phyloP scores from a whole-genome alignment of 176 grass and related monocot genomes.

The Oryza glumipatula region DNA sequence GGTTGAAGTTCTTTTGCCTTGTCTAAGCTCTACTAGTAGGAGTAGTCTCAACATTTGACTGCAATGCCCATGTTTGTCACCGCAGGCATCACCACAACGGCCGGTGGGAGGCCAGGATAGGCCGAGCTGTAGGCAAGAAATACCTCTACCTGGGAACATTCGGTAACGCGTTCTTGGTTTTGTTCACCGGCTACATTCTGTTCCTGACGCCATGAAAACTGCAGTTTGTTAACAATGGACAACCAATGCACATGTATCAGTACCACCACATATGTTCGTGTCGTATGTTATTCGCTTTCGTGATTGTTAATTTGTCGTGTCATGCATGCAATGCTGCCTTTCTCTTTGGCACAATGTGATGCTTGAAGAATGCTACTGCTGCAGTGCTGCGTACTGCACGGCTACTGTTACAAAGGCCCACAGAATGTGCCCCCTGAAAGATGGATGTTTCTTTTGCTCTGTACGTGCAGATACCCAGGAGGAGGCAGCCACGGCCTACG shows the following conservation, averaged over 20 bases:
- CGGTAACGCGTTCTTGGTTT: conserved; percentile 2
- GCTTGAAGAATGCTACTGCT: not conserved
- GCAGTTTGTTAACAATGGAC: not conserved
- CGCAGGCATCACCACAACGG: conserved; percentile 48
- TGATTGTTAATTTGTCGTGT: not conserved
- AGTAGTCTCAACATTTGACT: not conserved
- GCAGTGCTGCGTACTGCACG: not conserved
- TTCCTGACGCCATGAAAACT: not conserved
- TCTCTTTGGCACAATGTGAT: not conserved
- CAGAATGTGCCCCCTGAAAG: conserved; percentile 9
- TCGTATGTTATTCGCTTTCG: not conserved
- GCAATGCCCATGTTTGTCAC: not conserved
- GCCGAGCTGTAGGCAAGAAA: not conserved
- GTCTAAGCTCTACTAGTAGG: not conserved
- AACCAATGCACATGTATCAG: no score
- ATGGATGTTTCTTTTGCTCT: not conserved
- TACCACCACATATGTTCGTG: no score
- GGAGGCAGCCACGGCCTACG: conserved; percentile 69
- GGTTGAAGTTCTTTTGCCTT: not conserved
- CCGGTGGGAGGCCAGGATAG: conserved; percentile 63
- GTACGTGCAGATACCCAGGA: conserved; percentile 53
- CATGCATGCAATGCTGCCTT: not conserved
- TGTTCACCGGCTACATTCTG: not conserved
- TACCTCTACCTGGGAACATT: conserved; percentile 49
- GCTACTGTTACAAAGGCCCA: not conserved